Evolutionary conservation across 2,329 filamentous ascomycete genomes (phyloP), one percentile per base, ranked within the genome.

Genomic region (Fusarium sp.): DNA sequence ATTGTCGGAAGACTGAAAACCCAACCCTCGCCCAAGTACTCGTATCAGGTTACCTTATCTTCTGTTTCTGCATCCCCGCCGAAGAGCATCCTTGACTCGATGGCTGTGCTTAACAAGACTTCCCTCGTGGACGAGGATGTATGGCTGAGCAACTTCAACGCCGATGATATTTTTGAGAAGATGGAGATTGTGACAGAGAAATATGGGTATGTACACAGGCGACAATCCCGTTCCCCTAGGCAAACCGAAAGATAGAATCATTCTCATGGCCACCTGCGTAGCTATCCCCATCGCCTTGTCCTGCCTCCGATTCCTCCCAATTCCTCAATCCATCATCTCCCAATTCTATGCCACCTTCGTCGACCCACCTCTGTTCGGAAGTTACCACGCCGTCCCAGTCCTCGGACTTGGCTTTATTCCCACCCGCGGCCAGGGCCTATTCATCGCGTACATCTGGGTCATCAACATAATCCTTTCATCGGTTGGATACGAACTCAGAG

Each of bases 101-200:
- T 23, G 7, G 27, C 7, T 1, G 17, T 52, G 10, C 37, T 52
- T 1, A 33, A 52, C 8, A 33, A 33, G 4, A 52, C 27, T 3
- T 52, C 37, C 11, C 1, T 52, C 4, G 17, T 43, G 10, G 27
- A 44, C 11, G 49, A 44, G 17, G 27, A 27, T 4, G 20, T 9
- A 3, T 52, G 49, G 49, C 7, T 23, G 1, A 23, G 49, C 19
- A 52, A 52, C 15, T 52, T 19, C 19, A 52, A 43, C 14, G 49
- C 25, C 1, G 49, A 52, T 15, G 20, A 19, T 6, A n/a, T 32
- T 1, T 52, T 52, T 25, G 49, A 52, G 20, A 52, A 33, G 15
- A 52, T 52, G 49, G 49, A 52, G n/a, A 33, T 9, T 19, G 19
- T 33, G 2, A 33, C 25, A 2, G 37, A 52, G 11, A 43, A 20